phyloP scores from a whole-genome alignment of 352 stramenopile species.

The Pythium phragmiticola region DNA sequence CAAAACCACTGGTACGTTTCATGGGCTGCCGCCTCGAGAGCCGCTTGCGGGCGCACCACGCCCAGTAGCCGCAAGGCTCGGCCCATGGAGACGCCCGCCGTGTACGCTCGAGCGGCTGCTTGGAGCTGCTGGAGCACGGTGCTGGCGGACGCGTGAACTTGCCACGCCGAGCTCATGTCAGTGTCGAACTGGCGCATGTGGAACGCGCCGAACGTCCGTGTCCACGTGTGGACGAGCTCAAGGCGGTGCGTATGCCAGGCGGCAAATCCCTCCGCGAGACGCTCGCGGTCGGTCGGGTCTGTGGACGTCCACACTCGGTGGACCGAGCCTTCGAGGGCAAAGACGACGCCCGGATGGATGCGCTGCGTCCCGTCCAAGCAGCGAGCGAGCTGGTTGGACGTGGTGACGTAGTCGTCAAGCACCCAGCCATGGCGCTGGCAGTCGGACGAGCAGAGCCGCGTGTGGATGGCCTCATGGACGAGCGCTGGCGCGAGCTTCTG shows the following conservation, averaged over 20 bases:
- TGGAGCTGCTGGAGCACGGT: slow-evolving; percentile 32
- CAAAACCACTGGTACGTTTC: slow-evolving; percentile 49
- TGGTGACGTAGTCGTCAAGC: slow-evolving; percentile 52
- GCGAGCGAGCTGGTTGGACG: slow-evolving; percentile 32
- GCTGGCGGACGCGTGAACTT: slow-evolving; percentile 31
- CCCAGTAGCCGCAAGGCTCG: slow-evolving; percentile 29
- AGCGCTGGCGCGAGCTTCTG: slow-evolving; percentile 19
- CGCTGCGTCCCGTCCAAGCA: slow-evolving; percentile 10
- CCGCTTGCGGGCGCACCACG: slow-evolving; percentile 29
- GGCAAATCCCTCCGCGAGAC: slow-evolving; percentile 31
- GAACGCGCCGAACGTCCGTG: slow-evolving; percentile 39
- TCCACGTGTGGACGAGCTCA: slow-evolving; percentile 50
- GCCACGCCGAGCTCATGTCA: slow-evolving; percentile 44
- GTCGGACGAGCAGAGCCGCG: slow-evolving; percentile 53
- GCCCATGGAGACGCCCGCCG: slow-evolving; percentile 31
- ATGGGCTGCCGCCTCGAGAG: slow-evolving; percentile 34
- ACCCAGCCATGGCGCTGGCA: slow-evolving; percentile 63
- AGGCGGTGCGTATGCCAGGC: slow-evolving; percentile 47
- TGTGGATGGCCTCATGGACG: slow-evolving; percentile 38
- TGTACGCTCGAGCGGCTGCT: slow-evolving; percentile 14
- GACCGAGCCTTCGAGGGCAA: slow-evolving; percentile 46
- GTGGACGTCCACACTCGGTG: slow-evolving; percentile 28
- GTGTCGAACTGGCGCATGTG: slow-evolving; percentile 49
- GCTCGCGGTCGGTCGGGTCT: neutral
- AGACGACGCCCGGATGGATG: slow-evolving; percentile 49